Percentiles rank a stretch among this genome's conserved stretches.
Evolutionary conservation across 306 rosid genomes (phyloP).

Genomic region (Acacia confusa): DNA sequence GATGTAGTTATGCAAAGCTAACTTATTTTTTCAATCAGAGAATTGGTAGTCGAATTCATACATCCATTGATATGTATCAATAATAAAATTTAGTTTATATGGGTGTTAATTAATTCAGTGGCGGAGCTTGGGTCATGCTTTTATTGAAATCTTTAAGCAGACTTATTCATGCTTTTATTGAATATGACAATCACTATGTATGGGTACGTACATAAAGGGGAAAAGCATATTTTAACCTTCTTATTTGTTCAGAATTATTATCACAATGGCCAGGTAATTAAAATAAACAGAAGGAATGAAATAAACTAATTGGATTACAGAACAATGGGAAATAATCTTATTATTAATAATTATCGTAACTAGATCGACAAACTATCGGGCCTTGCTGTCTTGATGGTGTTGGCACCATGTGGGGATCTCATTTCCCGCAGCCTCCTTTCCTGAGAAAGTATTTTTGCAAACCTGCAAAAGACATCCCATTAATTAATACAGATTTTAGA

Average conservation of each 20-base stretch:
- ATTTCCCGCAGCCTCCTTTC: conserved; percentile 57
- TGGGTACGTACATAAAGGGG: not conserved
- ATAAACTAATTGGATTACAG: not conserved
- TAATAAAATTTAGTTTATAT: too few species aligned
- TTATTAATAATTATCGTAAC: not conserved
- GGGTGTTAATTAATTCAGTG: too few species aligned
- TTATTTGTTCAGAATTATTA: not conserved
- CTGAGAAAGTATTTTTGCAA: conserved; percentile 58
- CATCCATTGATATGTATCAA: not conserved
- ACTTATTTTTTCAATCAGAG: not conserved
- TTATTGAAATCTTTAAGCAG: not conserved
- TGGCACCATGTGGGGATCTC: conserved; percentile 46
- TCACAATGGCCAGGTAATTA: not conserved
- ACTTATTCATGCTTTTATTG: not conserved
- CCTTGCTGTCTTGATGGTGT: conserved; percentile 23
- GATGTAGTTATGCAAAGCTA: too few species aligned
- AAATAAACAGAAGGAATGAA: not conserved
- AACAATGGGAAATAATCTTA: not conserved
- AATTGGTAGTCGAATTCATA: not conserved
- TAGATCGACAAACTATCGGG: not conserved
- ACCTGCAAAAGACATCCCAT: conserved; percentile 30
- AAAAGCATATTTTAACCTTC: not conserved
- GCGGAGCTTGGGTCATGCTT: too few species aligned
- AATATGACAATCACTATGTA: not conserved
- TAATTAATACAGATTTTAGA: not conserved